These are phyloP conservation scores for Ceriops tagal DNA, from an alignment of 345 rosid species.

Conservation along the genomic window DNA sequence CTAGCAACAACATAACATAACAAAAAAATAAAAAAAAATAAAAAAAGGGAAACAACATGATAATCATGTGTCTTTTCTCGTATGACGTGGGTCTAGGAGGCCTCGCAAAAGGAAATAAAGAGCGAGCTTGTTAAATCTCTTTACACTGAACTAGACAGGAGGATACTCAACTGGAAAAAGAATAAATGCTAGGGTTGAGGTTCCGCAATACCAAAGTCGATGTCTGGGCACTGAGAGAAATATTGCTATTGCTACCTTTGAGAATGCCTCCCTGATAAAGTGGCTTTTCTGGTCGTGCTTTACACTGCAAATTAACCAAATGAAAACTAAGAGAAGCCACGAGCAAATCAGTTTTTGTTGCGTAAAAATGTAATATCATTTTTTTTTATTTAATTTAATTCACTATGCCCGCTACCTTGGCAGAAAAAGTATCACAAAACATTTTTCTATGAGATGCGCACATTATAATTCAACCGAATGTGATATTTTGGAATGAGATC, in stretches of 20 bases:
- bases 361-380: too few relatives aligned
- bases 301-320: constrained; percentile 47
- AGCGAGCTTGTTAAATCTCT: neutral
- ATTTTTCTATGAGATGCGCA: too few relatives aligned
- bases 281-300: constrained; percentile 50
- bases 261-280: constrained; percentile 80
- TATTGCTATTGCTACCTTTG: constrained; percentile 10
- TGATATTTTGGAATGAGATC: neutral
- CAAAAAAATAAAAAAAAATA: too few relatives aligned
- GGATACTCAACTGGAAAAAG: constrained; percentile 63
- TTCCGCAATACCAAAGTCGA: constrained; percentile 54
- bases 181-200: constrained; percentile 51
- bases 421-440: too few relatives aligned
- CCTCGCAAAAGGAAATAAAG: neutral
- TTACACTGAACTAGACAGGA: neutral
- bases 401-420: too few relatives aligned
- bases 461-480: neutral
- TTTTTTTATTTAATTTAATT: too few relatives aligned
- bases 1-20: too few relatives aligned
- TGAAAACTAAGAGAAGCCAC: neutral
- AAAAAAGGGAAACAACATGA: too few relatives aligned
- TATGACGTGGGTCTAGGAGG: neutral
- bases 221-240: constrained; percentile 23
- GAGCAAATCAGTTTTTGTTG: neutral
- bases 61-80: too few relatives aligned